These are phyloP conservation scores for Purpureocillium lavendulum DNA, from an alignment of 2,329 filamentous ascomycete genomes.

Conservation along the genomic window DNA sequence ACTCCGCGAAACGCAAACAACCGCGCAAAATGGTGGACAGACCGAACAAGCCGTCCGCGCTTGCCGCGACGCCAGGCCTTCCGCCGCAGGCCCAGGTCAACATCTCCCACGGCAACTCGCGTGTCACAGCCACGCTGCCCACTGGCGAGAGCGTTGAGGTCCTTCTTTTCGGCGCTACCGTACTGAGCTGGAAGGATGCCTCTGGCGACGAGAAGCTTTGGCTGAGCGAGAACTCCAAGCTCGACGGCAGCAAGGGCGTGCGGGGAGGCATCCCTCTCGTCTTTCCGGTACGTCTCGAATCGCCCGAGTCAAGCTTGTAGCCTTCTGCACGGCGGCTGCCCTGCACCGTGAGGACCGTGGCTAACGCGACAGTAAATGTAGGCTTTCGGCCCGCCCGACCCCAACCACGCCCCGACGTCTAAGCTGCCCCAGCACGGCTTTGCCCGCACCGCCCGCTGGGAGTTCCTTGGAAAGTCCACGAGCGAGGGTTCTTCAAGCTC, in stretches of 20 bases:
- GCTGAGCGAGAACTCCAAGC: conserved; percentile 67
- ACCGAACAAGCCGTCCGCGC: conserved; percentile 71
- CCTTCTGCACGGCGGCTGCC: too few relatives aligned
- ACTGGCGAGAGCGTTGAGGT: conserved; percentile 82
- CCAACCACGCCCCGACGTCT: conserved; percentile 67
- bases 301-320: too few relatives aligned
- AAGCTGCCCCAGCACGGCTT: conserved; percentile 90
- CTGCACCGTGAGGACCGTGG: too few relatives aligned
- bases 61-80: conserved; percentile 64
- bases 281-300: conserved; percentile 64
- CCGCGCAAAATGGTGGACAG: conserved; percentile 61
- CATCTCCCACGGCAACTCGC: conserved; percentile 61
- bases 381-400: conserved; percentile 80
- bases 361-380: conserved; percentile 19
- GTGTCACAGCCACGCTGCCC: conserved; percentile 71
- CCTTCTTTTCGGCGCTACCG: conserved; percentile 84
- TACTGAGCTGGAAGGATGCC: conserved; percentile 85
- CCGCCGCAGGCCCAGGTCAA: conserved; percentile 70
- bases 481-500: conserved; percentile 41
- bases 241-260: conserved; percentile 85
- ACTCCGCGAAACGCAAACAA: background rate
- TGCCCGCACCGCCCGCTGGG: conserved; percentile 83
- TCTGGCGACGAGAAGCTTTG: conserved; percentile 76
- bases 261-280: conserved; percentile 87
- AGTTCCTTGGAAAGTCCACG: conserved; percentile 79